phyloP scores from a whole-genome alignment of 2,329 filamentous ascomycete genomes.

The Fusarium sublunatum region DNA sequence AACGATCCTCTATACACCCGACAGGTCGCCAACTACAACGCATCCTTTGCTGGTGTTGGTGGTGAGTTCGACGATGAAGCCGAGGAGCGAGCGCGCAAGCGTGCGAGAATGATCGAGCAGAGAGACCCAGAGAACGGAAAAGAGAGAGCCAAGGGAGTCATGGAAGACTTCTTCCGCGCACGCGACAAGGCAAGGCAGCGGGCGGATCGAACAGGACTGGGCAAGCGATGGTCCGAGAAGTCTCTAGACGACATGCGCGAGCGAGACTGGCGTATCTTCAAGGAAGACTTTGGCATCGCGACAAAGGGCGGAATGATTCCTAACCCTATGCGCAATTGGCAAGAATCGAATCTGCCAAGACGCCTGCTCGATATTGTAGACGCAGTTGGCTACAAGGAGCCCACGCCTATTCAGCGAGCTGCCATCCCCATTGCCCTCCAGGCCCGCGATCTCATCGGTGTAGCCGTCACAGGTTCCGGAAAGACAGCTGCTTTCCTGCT shows the following conservation, averaged over 20 bases:
- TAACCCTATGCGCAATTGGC: conserved; percentile 95
- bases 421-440: conserved; percentile 96
- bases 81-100: conserved; percentile 65
- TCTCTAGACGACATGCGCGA: conserved; percentile 92
- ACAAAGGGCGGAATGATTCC: conserved; percentile 93
- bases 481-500: conserved; percentile 97
- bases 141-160: conserved; percentile 79
- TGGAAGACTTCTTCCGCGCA: conserved; percentile 82
- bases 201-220: conserved; percentile 77
- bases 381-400: conserved; percentile 89
- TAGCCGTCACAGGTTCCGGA: conserved; percentile 97
- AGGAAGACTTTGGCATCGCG: conserved; percentile 96
- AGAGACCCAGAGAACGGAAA: conserved; percentile 80
- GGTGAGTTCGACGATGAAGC: conserved; percentile 65
- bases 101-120: conserved; percentile 77
- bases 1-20: conserved; percentile 80
- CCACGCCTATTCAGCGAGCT: conserved; percentile 90
- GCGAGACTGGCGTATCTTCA: conserved; percentile 99
- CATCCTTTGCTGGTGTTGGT: conserved; percentile 61
- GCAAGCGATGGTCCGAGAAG: conserved; percentile 98
- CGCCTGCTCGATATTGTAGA: conserved; percentile 84
- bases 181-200: conserved; percentile 74
- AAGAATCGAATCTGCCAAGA: conserved; percentile 83
- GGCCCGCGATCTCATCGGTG: conserved; percentile 94
- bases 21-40: conserved; percentile 48